Evolutionary conservation across 2,329 filamentous ascomycete genomes (phyloP), one percentile per base, ranked within the genome.

Genomic region (Cordyceps militaris): DNA sequence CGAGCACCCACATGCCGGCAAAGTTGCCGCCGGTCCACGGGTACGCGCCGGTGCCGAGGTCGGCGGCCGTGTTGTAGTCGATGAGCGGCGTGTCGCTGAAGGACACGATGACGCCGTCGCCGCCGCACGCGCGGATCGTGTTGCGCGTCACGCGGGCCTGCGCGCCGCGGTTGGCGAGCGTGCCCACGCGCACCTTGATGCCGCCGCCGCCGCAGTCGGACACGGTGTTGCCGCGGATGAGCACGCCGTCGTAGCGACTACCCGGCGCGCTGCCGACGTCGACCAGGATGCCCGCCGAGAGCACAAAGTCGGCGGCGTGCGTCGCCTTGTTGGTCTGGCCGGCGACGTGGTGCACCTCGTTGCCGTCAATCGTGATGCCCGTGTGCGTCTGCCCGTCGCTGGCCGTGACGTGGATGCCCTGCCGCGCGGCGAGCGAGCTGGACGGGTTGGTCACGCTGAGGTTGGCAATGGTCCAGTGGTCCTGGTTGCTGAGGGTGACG

Each of bases 1-100:
- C 63, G n/a, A 66, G 60, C n/a, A 66, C 64, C 64, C 64, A 66
- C 48, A 66, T 66, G 14, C 64, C 64, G 16, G 64, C 64, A 43
- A 66, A 66, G 57, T 65, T 66, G 54, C 64, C 64, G 9, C 64
- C 64, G 4, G 64, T 65, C 43, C 55, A 66, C n/a, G 63, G 64
- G 30, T 66, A 66, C 14, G 62, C 61, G 1, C 64, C 64, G 1
- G 50, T 62, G 34, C 64, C 64, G 5, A 66, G 61, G 38, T 64
- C 59, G 5, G 61, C 60, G 10, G 63, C 64, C 11, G 58, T 43
- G 49, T 66, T 66, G 44, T 63, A 57, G 57, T 66, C 64, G 30
- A 66, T 59, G 21, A 64, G 57, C 4, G 64, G 61, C 26, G 54
- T 26, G 10, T 63, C 53, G 56, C 61, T 59, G 42, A 62, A 65